A percentile compares a stretch with the other conserved stretches of the same genome.
Conservation (phyloP, 2,329 filamentous ascomycete genomes). For the Diplodia corticola region DNA sequence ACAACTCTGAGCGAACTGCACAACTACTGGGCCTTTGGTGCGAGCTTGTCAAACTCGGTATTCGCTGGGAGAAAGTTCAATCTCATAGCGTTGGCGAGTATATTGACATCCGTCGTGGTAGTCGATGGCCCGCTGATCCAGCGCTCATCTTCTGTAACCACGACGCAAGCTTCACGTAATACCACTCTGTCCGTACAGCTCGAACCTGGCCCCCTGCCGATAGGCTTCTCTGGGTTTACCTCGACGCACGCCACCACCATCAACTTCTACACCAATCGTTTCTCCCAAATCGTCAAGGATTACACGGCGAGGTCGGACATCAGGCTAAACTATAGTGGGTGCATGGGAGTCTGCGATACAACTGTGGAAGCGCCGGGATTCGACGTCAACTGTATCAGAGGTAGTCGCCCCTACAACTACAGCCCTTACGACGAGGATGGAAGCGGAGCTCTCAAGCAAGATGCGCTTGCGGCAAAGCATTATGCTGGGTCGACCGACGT, state of each 20-base stretch:
- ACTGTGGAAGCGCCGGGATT: background rate
- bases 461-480: too few relatives aligned
- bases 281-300: background rate
- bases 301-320: background rate
- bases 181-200: background rate
- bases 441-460: rapidly evolving
- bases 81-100: background rate
- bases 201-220: background rate
- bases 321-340: background rate
- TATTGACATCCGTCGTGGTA: background rate
- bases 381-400: background rate
- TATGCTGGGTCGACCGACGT: too few relatives aligned
- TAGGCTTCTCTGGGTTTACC: background rate
- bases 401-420: background rate
- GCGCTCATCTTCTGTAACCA: background rate
- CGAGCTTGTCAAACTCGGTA: background rate
- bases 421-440: too few relatives aligned
- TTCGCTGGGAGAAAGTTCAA: slow-evolving; percentile 4
- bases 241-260: background rate
- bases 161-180: background rate
- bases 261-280: background rate
- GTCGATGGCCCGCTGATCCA: slow-evolving; percentile 6
- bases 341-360: background rate
- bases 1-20: background rate
- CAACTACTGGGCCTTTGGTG: background rate